Evolutionary conservation across 805 yeast species (phyloP).

Genomic region (Metschnikowia cerradonensis): DNA sequence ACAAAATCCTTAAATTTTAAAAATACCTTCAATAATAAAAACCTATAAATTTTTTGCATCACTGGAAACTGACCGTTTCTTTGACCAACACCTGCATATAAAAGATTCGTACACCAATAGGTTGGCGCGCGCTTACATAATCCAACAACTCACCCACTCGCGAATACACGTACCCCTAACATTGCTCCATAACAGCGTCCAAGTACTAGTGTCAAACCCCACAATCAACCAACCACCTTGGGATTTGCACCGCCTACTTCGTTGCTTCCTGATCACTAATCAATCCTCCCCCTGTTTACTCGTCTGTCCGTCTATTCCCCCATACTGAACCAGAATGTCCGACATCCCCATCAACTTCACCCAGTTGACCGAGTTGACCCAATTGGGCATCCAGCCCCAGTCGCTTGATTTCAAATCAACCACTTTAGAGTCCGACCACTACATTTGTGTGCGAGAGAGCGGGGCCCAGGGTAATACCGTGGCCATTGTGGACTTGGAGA

Average conservation of each 20-base stretch:
- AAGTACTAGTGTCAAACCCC: slow-evolving; percentile 3
- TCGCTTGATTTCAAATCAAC: slow-evolving; percentile 90
- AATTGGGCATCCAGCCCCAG: slow-evolving; percentile 78
- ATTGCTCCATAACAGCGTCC: slow-evolving; percentile 6
- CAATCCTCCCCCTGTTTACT: not conserved
- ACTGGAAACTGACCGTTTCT: no score
- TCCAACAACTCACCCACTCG: slow-evolving; percentile 12
- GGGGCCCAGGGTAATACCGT: slow-evolving; percentile 73
- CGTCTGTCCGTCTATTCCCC: not conserved
- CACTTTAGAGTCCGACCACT: slow-evolving; percentile 89
- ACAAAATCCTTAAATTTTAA: no score
- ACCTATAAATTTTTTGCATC: no score
- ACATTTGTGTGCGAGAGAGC: slow-evolving; percentile 75
- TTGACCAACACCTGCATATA: no score
- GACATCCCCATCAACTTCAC: slow-evolving; percentile 97
- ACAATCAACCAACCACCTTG: slow-evolving; percentile 12
- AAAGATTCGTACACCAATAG: not conserved
- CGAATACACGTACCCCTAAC: slow-evolving; percentile 6
- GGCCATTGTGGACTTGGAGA: slow-evolving; percentile 81
- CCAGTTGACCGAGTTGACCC: slow-evolving; percentile 85
- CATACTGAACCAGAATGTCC: slow-evolving; percentile 11
- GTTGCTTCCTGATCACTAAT: not conserved
- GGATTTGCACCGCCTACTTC: not conserved
- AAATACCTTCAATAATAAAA: no score
- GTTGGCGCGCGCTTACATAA: slow-evolving; percentile 11